Percentiles rank a stretch among this genome's conserved stretches.
Conservation (phyloP, 106 monocot species). For the Gastrodia elata region DNA sequence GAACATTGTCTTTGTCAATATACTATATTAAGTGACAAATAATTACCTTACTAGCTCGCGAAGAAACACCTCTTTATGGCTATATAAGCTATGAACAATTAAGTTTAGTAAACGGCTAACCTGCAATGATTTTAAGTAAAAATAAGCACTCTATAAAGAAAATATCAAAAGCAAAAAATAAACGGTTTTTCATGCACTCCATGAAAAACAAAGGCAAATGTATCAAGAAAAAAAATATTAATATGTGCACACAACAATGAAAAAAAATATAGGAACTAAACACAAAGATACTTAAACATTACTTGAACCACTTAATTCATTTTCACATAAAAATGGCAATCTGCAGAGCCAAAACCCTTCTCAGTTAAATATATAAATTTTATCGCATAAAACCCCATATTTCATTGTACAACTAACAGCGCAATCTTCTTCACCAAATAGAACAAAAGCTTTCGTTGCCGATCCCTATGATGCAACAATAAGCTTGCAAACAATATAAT, state of each 20-base stretch:
- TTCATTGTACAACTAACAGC: background rate
- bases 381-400: background rate
- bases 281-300: no score
- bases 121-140: conserved; percentile 23
- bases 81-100: conserved; percentile 95
- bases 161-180: background rate
- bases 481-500: background rate
- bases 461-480: background rate
- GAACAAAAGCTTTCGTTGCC: background rate
- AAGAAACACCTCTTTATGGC: conserved; percentile 96
- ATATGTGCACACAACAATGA: background rate
- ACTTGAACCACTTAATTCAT: background rate
- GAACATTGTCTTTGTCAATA: background rate
- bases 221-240: background rate
- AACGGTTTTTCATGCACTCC: background rate
- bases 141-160: background rate
- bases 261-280: background rate
- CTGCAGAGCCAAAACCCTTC: background rate
- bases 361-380: background rate
- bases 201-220: background rate
- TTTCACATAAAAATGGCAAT: background rate
- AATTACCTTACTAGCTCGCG: conserved; percentile 87
- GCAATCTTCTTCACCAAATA: background rate
- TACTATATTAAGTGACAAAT: background rate
- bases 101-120: conserved; percentile 88